Evolutionary conservation across 2,329 filamentous ascomycete genomes (phyloP).

Genomic region (Fusarium sp.): DNA sequence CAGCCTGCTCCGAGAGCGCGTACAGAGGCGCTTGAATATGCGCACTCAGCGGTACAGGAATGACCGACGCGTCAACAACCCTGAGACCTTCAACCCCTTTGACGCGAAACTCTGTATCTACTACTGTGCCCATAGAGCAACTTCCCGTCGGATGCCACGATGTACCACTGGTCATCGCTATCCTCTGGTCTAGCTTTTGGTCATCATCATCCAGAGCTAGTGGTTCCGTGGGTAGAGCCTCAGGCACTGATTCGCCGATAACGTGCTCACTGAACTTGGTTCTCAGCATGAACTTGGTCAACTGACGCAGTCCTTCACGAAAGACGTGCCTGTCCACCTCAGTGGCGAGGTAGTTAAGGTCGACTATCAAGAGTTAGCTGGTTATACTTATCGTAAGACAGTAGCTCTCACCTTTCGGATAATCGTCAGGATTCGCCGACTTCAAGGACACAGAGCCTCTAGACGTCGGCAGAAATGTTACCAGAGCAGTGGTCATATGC

Average conservation of each 20-base stretch:
- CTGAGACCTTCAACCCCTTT: conserved; percentile 52
- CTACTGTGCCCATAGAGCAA: conserved; percentile 65
- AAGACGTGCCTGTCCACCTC: conserved; percentile 42
- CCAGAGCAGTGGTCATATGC: conserved; percentile 40
- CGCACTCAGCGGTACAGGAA: conserved; percentile 47
- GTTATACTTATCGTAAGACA: neutral
- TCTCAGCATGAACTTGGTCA: conserved; percentile 41
- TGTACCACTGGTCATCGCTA: conserved; percentile 50
- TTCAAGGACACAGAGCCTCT: conserved; percentile 36
- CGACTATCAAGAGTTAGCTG: conserved; percentile 21
- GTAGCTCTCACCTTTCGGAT: conserved; percentile 35
- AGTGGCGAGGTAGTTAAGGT: conserved; percentile 42
- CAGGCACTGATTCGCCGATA: conserved; percentile 37
- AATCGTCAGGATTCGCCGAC: conserved; percentile 35
- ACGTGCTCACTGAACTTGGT: conserved; percentile 36
- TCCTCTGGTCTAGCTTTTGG: conserved; percentile 37
- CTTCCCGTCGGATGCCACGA: conserved; percentile 66
- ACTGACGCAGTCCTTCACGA: conserved; percentile 38
- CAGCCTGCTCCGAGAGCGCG: conserved; percentile 52
- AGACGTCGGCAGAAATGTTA: conserved; percentile 43
- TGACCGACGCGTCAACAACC: conserved; percentile 51
- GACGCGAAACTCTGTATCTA: conserved; percentile 67
- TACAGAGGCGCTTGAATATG: conserved; percentile 50
- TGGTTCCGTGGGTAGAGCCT: conserved; percentile 26
- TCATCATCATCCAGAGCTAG: conserved; percentile 32